Conservation (phyloP, 139 green algal species). For the Coelastrella sp. region DNA sequence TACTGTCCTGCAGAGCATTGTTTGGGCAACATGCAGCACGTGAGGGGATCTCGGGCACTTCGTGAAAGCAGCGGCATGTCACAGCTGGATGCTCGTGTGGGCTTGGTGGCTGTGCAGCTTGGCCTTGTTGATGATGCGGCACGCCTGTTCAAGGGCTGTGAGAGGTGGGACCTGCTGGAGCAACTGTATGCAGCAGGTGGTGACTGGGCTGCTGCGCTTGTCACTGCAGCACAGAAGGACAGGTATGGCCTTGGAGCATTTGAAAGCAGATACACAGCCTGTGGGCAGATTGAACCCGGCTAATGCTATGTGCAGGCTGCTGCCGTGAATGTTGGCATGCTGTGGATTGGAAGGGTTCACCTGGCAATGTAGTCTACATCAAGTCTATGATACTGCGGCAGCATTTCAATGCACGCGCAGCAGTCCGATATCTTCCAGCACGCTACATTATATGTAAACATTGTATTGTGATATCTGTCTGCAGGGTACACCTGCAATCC, state of each 20-base stretch:
- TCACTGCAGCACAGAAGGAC: conserved; percentile 79
- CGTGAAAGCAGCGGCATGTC: conserved; percentile 63
- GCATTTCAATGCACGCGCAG: too few relatives aligned
- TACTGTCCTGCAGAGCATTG: conserved; percentile 75
- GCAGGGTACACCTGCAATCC: conserved; percentile 74
- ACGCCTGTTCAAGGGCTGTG: conserved; percentile 54
- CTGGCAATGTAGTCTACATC: too few relatives aligned
- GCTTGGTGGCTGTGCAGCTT: conserved; percentile 78
- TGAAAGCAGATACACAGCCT: neutral
- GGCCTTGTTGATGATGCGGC: conserved; percentile 76
- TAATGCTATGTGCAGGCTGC: neutral
- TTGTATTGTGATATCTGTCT: neutral
- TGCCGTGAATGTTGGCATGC: neutral
- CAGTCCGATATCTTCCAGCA: too few relatives aligned
- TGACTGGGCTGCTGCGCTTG: conserved; percentile 81
- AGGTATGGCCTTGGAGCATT: neutral
- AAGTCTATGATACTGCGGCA: too few relatives aligned
- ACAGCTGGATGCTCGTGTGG: conserved; percentile 79
- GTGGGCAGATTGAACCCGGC: neutral
- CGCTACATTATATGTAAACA: too few relatives aligned
- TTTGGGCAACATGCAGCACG: conserved; percentile 83
- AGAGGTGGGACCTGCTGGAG: conserved; percentile 77
- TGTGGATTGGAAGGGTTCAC: conserved; percentile 63
- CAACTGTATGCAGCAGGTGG: conserved; percentile 73
- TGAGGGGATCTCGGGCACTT: conserved; percentile 63